Conservation (phyloP, 2,329 filamentous ascomycete genomes). For the Colletotrichum eremochloae region DNA sequence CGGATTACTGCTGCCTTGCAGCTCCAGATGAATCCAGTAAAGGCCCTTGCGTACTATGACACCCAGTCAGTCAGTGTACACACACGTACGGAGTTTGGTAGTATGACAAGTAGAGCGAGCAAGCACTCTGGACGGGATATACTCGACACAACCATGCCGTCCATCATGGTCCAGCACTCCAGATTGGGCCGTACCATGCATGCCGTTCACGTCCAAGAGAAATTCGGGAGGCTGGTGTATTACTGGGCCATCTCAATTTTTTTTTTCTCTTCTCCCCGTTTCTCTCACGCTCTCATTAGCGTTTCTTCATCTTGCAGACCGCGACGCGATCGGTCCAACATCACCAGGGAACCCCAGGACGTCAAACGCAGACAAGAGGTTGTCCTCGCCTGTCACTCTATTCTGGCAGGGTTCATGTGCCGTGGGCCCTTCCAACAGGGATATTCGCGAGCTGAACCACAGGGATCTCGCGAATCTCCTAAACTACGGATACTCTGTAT, state of each 20-base stretch:
- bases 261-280: not conserved
- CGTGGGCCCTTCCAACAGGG: slow-evolving; percentile 17
- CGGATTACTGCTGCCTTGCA: slow-evolving; percentile 4
- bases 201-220: not conserved
- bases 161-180: slow-evolving; percentile 2
- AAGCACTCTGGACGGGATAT: too few species aligned
- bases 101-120: too few species aligned
- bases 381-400: slow-evolving; percentile 11
- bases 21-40: slow-evolving; percentile 1
- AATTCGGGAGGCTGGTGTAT: slow-evolving; percentile 19
- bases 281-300: not conserved
- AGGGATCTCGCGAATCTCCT: slow-evolving; percentile 20
- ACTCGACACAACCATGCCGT: slow-evolving; percentile 8
- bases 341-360: slow-evolving; percentile 16
- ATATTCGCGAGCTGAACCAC: slow-evolving; percentile 17
- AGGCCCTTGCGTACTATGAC: too few species aligned
- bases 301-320: not conserved
- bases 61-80: too few species aligned
- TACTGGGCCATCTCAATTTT: slow-evolving; percentile 3
- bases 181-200: not conserved
- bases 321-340: not conserved
- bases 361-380: slow-evolving; percentile 9
- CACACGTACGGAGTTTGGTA: not conserved
- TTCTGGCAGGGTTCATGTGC: slow-evolving; percentile 15
- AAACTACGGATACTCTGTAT: not conserved